Conservation (phyloP, 441 rosid genomes). For the Oxalis stricta region DNA sequence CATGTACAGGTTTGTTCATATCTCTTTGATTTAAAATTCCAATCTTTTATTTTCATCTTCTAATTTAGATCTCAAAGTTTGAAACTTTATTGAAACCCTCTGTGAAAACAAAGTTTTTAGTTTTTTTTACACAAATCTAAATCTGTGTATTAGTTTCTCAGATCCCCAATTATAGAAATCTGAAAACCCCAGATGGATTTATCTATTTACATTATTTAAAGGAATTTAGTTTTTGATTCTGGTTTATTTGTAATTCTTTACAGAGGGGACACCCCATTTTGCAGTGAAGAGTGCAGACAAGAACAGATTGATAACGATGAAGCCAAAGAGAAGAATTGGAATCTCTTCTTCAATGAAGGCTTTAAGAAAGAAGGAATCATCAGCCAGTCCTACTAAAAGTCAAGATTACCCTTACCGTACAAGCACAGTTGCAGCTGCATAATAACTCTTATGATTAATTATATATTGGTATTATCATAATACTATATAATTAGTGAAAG, state of each 20-base stretch:
- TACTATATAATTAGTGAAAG: neutral
- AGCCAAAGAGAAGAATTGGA: conserved; percentile 24
- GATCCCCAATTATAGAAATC: neutral
- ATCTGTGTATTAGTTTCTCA: neutral
- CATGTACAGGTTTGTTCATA: conserved; percentile 32
- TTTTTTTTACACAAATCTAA: no score
- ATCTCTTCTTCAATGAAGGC: conserved; percentile 47
- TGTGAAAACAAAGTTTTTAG: neutral
- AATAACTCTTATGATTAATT: no score
- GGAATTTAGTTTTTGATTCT: neutral
- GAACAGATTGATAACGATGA: conserved; percentile 29
- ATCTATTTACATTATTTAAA: neutral
- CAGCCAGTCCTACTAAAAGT: conserved; percentile 25
- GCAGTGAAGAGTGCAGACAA: conserved; percentile 39
- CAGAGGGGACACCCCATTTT: conserved; percentile 41
- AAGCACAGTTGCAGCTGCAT: conserved; percentile 47
- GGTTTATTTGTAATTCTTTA: conserved; percentile 2
- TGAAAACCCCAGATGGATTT: neutral
- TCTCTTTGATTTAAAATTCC: neutral
- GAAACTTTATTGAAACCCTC: neutral
- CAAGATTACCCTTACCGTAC: conserved; percentile 24
- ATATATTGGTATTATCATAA: no score
- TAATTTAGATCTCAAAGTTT: neutral
- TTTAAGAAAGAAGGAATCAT: conserved; percentile 33
- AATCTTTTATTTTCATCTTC: neutral